Base-by-base conservation (phyloP, 2,329 filamentous ascomycete species). In the Gremmenia infestans region DNA sequence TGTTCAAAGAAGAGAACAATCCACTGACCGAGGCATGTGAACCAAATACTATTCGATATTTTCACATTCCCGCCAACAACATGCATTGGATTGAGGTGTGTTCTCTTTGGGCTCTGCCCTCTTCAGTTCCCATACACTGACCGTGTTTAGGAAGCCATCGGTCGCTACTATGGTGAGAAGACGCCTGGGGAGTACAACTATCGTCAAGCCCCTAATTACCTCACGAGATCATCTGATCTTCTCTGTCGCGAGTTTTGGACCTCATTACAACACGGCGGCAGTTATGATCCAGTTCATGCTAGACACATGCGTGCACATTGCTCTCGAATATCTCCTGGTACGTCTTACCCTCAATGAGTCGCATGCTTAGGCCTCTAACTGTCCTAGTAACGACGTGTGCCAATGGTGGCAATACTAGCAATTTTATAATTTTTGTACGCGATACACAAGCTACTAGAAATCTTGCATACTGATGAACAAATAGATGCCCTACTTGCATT, bases 41-140 rank as follows among this genome's bases (percentile, higher is more conserved):
- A 22, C 17, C n/a, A 7, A 28, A 53, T 22, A 53, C 39, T 3
- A 53, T 56, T 12, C 50, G 54, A 9, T 53, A 56, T 17, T 56
- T 56, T 36, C 54, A 56, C 40, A 42, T 56, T 14, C 54, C 54
- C 1, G 47, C 50, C 3, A 56, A 56, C 3, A 53, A 56, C 17
- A 56, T 56, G 54, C 39, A 56, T 35, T 56, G 54, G 54, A 47
- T 56, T n/a, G 50, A 56, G 50, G 54, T 56, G 32, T 14, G 45
- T 47, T 28, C 28, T 32, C 8, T 32, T 11, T 32, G 9, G 28
- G 28, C 28, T 11, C 28, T 32, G 8, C 8, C 19, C 4, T 15
- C 17, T 5, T 15, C 5, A 2, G 3, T 15, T 48, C n/a, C 50
- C 6, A 15, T 23, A 9, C 37, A 12, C 32, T 48, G 28, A 47